Conservation (phyloP, 495 filamentous ascomycete genomes). For the Cairneyella variabilis region DNA sequence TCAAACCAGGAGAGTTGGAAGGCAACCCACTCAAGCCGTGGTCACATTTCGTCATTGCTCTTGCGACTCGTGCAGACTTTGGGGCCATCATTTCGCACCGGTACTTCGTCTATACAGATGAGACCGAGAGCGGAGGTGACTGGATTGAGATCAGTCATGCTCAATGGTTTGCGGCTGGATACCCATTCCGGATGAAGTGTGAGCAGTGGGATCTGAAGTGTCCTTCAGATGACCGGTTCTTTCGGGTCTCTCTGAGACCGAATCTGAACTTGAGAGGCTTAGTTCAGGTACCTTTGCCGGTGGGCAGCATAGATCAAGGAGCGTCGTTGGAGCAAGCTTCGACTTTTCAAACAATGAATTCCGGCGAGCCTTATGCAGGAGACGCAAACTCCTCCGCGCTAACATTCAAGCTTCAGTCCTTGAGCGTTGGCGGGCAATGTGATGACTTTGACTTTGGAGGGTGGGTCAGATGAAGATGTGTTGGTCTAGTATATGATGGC, state of each 20-base stretch:
- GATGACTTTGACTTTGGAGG: too few relatives aligned
- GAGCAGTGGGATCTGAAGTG: constrained; percentile 27
- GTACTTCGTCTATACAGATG: constrained; percentile 13
- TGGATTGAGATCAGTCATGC: constrained; percentile 19
- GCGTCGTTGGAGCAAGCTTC: too few relatives aligned
- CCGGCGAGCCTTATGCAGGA: too few relatives aligned
- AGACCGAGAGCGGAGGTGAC: background rate
- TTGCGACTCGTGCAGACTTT: constrained; percentile 20
- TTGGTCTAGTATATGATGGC: too few relatives aligned
- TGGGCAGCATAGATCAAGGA: too few relatives aligned
- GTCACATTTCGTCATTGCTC: constrained; percentile 17
- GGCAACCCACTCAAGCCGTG: constrained; percentile 18
- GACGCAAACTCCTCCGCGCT: too few relatives aligned
- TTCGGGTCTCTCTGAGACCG: constrained; percentile 19
- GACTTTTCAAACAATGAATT: too few relatives aligned
- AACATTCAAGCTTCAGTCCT: too few relatives aligned
- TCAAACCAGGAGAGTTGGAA: constrained; percentile 9
- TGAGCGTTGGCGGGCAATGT: too few relatives aligned
- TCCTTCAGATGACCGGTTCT: constrained; percentile 16
- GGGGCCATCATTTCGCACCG: constrained; percentile 23
- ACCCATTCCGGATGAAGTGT: constrained; percentile 16
- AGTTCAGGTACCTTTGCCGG: too few relatives aligned
- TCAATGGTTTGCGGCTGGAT: constrained; percentile 21
- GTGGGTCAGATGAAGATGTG: too few relatives aligned
- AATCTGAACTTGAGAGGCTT: constrained; percentile 22